Evolutionary conservation across 371 early-diverging fungal genomes (phyloP).

Genomic region (Syncephalastrum monosporum): DNA sequence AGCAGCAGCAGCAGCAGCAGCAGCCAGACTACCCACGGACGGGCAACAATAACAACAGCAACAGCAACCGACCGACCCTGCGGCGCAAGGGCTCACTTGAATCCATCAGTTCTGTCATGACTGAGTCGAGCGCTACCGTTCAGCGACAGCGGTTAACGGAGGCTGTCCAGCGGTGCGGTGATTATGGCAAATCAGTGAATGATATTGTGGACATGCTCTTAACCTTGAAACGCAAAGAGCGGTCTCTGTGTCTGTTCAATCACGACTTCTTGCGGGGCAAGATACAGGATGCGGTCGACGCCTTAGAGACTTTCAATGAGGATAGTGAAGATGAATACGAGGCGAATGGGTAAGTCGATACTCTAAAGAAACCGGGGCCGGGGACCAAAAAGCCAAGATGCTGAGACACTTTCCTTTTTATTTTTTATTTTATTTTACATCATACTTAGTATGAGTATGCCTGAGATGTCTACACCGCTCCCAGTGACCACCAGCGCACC

Average conservation of each 20-base stretch:
- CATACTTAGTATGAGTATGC: no score
- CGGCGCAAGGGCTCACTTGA: slow-evolving; percentile 45
- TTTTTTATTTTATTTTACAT: no score
- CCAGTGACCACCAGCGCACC: no score
- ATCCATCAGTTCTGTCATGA: slow-evolving; percentile 42
- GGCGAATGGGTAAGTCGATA: no score
- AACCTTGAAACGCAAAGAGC: slow-evolving; percentile 47
- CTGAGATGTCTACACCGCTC: no score
- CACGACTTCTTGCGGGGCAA: slow-evolving; percentile 45
- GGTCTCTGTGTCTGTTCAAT: slow-evolving; percentile 51
- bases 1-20: slow-evolving; percentile 6
- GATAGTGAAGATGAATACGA: slow-evolving; percentile 23
- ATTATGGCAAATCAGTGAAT: slow-evolving; percentile 25
- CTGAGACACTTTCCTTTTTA: no score
- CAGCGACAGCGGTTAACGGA: slow-evolving; percentile 39
- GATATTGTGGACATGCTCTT: slow-evolving; percentile 55
- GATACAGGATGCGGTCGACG: slow-evolving; percentile 39
- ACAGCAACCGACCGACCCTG: slow-evolving; percentile 30
- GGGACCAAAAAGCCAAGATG: no score
- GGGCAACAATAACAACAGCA: slow-evolving; percentile 6
- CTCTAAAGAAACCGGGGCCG: no score
- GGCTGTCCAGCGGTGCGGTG: slow-evolving; percentile 39
- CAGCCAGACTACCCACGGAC: slow-evolving; percentile 3
- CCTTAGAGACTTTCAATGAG: slow-evolving; percentile 37
- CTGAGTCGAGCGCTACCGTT: slow-evolving; percentile 37